phyloP scores from a whole-genome alignment of 1,284 basidiomycete genomes.

The Microbotryum lychnidis-dioicae region DNA sequence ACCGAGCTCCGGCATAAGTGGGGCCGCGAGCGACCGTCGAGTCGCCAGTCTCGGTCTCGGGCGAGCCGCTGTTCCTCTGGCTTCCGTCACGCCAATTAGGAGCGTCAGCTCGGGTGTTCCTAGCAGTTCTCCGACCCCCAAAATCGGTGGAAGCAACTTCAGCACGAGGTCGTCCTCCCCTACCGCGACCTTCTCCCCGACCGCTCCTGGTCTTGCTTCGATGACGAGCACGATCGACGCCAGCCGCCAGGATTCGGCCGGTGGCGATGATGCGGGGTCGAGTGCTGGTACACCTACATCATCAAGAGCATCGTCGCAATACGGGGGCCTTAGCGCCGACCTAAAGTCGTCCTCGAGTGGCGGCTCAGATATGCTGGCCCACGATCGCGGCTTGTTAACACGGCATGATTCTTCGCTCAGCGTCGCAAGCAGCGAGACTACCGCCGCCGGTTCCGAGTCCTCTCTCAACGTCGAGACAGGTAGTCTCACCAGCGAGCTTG shows the following conservation, averaged over 20 bases:
- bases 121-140: too few relatives aligned
- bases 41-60: constrained; percentile 25
- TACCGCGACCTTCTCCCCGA: neutral
- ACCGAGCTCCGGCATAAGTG: neutral
- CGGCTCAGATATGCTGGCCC: too few relatives aligned
- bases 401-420: too few relatives aligned
- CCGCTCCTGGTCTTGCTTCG: neutral
- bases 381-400: too few relatives aligned
- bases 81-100: constrained; percentile 10
- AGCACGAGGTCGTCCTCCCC: too few relatives aligned
- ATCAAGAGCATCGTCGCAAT: too few relatives aligned
- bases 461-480: constrained; percentile 28
- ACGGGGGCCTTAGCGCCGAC: too few relatives aligned
- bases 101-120: constrained; percentile 11
- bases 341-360: too few relatives aligned
- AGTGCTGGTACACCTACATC: too few relatives aligned
- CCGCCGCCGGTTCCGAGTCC: constrained; percentile 20
- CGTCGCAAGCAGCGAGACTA: neutral
- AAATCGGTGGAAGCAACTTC: neutral
- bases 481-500: constrained; percentile 15
- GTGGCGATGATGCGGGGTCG: too few relatives aligned
- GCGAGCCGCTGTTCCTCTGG: constrained; percentile 17
- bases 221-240: neutral
- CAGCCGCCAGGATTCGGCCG: neutral
- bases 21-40: constrained; percentile 1